Evolutionary conservation across 352 stramenopile genomes (phyloP), one percentile per base, ranked within the genome.

Genomic region (Peronospora belbahrii): DNA sequence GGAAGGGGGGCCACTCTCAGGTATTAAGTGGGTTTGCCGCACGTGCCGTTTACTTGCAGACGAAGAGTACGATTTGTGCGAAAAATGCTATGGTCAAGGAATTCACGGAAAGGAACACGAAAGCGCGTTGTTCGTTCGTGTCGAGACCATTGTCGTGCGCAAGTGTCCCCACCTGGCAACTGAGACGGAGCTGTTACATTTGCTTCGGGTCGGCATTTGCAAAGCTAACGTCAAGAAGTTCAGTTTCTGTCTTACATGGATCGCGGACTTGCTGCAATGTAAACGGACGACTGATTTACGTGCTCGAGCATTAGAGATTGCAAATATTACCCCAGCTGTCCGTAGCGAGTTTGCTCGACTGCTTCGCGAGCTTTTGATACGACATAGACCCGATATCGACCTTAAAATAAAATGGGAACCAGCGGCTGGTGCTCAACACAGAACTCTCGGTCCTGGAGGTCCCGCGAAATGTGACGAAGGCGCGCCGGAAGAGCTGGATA

Each of bases 191-290:
- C 53, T 88, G 13, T 65, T 85, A 33, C 52, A 61, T 43, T 57
- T 88, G 27, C 58, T 88, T 35, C 71, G 70, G n/a, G 59, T 75
- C 5, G 76, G 74, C 6, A 85, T 88, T 52, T 88, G 76, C 60
- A 88, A 88, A 40, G 74, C 62, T 48, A 88, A 85, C 36, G 55
- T 85, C 13, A 88, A 88, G 46, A 88, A 88, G 53, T 88, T 83
- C 25, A 84, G 70, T 35, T 88, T 88, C 40, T 88, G 73, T 28
- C 62, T 88, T 22, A 88, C 74, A 22, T 88, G 76, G 76, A 86
- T 88, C 49, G 74, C 72, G 37, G 73, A 86, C 47, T 33, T 88
- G 34, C 40, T 88, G 10, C 64, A 82, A 30, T 85, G 76, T 43
- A 68, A 69, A 28, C 63, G 68, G 7, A 83, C 74, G 11, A 78